Conservation (phyloP, 257 asterid genomes). For the Catharanthus roseus region DNA sequence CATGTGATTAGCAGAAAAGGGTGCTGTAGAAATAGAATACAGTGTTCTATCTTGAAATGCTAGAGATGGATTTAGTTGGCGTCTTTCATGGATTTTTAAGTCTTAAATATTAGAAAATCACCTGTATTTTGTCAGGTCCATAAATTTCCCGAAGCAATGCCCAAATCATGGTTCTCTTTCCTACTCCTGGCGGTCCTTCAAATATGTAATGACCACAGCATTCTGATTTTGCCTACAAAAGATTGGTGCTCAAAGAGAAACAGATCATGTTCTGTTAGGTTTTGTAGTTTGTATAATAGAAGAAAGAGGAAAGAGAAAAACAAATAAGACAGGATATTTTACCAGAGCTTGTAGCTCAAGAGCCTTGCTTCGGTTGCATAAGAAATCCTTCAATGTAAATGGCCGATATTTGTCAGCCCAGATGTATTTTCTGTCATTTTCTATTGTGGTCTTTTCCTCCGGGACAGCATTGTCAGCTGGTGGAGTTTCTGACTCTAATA, state of each 20-base stretch:
- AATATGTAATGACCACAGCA: slow-evolving; percentile 56
- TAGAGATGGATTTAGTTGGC: background rate
- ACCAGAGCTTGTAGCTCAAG: slow-evolving; percentile 38
- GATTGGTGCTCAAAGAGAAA: background rate
- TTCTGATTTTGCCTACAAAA: slow-evolving; percentile 23
- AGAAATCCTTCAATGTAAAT: slow-evolving; percentile 41
- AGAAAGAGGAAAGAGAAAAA: background rate
- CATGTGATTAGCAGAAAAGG: background rate
- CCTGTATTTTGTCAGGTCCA: slow-evolving; percentile 60
- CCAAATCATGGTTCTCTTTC: slow-evolving; percentile 83
- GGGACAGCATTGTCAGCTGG: background rate
- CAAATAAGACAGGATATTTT: slow-evolving; percentile 2
- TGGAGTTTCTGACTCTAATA: background rate
- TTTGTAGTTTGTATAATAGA: background rate
- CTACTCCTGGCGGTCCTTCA: slow-evolving; percentile 77
- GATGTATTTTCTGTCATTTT: slow-evolving; percentile 24
- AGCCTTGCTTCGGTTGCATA: slow-evolving; percentile 57
- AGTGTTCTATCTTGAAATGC: background rate
- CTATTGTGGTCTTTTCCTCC: slow-evolving; percentile 18
- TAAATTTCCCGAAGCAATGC: slow-evolving; percentile 60
- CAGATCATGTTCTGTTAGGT: background rate
- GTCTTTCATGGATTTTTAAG: background rate
- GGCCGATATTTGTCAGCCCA: slow-evolving; percentile 78
- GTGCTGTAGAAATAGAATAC: background rate
- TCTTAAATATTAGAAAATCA: slow-evolving; percentile 7